Base-by-base conservation (phyloP, 2,329 filamentous ascomycete genomes). In the Ploettnerulaceae sp. region DNA sequence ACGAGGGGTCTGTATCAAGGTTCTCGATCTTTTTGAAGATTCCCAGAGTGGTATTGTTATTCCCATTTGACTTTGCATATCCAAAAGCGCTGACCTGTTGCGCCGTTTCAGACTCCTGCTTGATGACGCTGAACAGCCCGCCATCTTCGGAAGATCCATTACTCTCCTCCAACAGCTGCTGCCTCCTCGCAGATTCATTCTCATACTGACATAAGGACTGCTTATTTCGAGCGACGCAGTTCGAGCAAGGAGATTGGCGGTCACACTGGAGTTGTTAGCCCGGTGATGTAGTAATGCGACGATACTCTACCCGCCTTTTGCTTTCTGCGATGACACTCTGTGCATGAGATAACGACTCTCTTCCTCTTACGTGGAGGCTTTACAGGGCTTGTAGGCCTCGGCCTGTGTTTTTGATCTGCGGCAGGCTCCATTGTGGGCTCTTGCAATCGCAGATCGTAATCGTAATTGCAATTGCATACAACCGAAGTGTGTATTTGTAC, bases 261-360 rank as follows among this genome's bases (percentile, higher is more conserved):
- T 82, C 77, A 61, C 79, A 82, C 72, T 79, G 53, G 22, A 40
- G 24, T 18, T 33, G 44, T 31, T 52, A 44, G 46, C 53, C 49
- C 18, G 39, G n/a, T 38, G 35, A 38, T 38, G n/a, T n/a, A n/a
- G n/a, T n/a, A n/a, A n/a, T n/a, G n/a, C n/a, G 28, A 15, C 36
- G 26, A 11, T 52, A 61, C 61, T n/a, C n/a, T n/a, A n/a, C n/a
- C n/a, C n/a, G n/a, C n/a, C 60, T 63, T 63, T 49, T 63, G 61
- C 59, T 83, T 83, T 49, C 79, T 71, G 51, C 79, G 69, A 62
- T 82, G 79, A 55, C 79, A 83, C 59, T 83, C 79, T 8, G 73
- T 78, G 56, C 79, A 83, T 6, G 77, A 81, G 47, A 82, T 78
- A 34, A 82, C 76, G 32, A 78, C 69, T 29, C 79, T 71, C 57